Evolutionary conservation across 2,329 filamentous ascomycete genomes (phyloP), one percentile per base, ranked within the genome.

Genomic region (Fusarium cicatricum): DNA sequence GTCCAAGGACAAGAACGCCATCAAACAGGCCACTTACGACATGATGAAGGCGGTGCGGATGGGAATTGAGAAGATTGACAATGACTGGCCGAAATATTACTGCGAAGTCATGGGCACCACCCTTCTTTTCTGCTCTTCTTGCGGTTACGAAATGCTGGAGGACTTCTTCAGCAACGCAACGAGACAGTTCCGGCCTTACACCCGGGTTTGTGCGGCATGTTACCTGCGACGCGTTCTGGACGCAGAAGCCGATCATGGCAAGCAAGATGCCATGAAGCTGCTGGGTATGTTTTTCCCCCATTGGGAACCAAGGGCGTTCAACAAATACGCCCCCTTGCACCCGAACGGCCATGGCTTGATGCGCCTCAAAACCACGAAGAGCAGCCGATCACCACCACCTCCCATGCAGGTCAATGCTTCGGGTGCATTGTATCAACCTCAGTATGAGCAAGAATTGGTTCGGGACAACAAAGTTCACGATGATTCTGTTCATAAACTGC

Each of bases 51-150:
- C 72, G 0, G 62, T 76, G 2, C 58, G 69, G 2, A 48, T 70
- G 7, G 70, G 69, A 0, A 23, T 74, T 0, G 66, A 72, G 15
- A 19, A 50, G 0, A 17, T 70, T 1, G 48, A 59, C 0, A 8
- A 37, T 0, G 70, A 74, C 19, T 67, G 62, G 59, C 52, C 57
- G 0, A 28, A 37, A 0, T 73, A 64, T 37, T 75, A 73, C 47
- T 43, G 45, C 1, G 5, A 48, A 0, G n/a, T 40, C 6, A 72
- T 74, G 71, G 70, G 62, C 0, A 38, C 47, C 3, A 16, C 52
- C 2, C 40, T 69, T 3, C 9, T 65, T 0, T 74, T 73, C 32
- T 77, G 75, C 44, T 67, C 59, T 0, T 75, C 72, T 1, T 77
- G 75, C 15, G 75, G 75, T 1, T 71, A 74, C 43, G 64, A 72